Evolutionary conservation across 2,329 filamentous ascomycete species (phyloP).

Genomic region (Epichloe festucae): DNA sequence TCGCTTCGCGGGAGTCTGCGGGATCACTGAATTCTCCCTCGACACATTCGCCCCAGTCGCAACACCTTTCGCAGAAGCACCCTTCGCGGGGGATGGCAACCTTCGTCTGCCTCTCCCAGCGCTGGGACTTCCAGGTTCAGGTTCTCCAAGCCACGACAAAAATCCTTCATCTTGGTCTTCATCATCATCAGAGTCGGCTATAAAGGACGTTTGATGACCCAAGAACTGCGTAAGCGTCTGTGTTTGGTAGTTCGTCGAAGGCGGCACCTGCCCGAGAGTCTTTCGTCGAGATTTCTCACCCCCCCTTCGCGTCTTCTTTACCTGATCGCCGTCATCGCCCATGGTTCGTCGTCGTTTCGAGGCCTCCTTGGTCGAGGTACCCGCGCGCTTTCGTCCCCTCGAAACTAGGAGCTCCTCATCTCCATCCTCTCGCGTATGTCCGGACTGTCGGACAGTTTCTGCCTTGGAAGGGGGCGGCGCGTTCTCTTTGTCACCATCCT

Average conservation of each 20-base stretch:
- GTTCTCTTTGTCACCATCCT: slow-evolving; percentile 9
- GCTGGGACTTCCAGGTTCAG: slow-evolving; percentile 16
- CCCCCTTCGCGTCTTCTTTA: neutral
- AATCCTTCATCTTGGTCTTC: slow-evolving; percentile 17
- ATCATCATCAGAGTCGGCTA: slow-evolving; percentile 29
- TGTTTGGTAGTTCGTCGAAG: slow-evolving; percentile 24
- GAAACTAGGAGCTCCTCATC: slow-evolving; percentile 13
- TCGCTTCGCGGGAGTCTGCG: slow-evolving; percentile 27
- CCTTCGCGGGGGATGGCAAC: neutral
- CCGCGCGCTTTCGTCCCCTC: slow-evolving; percentile 12
- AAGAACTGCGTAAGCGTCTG: slow-evolving; percentile 30
- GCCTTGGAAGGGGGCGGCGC: neutral
- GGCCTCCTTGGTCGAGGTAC: neutral
- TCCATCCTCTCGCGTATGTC: slow-evolving; percentile 1
- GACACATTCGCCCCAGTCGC: neutral
- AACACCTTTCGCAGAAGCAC: neutral
- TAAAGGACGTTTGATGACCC: slow-evolving; percentile 12
- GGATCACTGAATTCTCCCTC: slow-evolving; percentile 23
- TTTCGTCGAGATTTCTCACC: slow-evolving; percentile 14
- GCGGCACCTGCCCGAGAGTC: slow-evolving; percentile 18
- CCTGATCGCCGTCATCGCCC: slow-evolving; percentile 4
- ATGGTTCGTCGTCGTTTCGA: slow-evolving; percentile 1
- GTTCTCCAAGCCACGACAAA: slow-evolving; percentile 18
- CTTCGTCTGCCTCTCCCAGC: slow-evolving; percentile 6
- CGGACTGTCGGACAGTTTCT: neutral